phyloP scores from a whole-genome alignment of 148 eudicot species.

The Camellia japonica region DNA sequence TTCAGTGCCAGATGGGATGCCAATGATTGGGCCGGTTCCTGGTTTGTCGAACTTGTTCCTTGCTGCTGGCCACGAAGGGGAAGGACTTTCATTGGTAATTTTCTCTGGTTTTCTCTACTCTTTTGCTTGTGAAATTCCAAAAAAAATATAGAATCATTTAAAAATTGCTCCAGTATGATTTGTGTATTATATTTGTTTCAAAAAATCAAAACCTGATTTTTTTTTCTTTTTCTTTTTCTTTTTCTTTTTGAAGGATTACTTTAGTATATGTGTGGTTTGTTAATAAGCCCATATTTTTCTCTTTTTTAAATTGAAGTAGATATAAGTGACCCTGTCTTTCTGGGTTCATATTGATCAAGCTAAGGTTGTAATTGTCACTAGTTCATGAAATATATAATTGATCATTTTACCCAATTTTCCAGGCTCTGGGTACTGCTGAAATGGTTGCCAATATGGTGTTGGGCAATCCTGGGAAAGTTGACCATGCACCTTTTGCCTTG shows the following conservation, averaged over 20 bases:
- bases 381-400: not conserved
- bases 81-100: slow-evolving; percentile 80
- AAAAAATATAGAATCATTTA: too few species aligned
- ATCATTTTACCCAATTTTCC: slow-evolving; percentile 7
- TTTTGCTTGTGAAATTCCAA: not conserved
- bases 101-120: not conserved
- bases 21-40: slow-evolving; percentile 80
- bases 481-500: slow-evolving; percentile 54
- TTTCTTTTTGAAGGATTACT: not conserved
- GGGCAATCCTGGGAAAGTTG: slow-evolving; percentile 58
- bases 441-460: slow-evolving; percentile 76
- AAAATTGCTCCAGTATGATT: too few species aligned
- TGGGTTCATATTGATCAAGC: not conserved
- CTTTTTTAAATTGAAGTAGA: not conserved
- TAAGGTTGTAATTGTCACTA: not conserved
- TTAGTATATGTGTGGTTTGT: not conserved
- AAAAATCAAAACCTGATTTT: not conserved
- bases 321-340: not conserved
- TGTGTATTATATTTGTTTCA: too few species aligned
- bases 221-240: not conserved
- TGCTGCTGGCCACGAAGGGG: slow-evolving; percentile 97
- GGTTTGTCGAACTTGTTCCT: slow-evolving; percentile 58
- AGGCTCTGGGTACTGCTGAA: slow-evolving; percentile 95
- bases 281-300: not conserved
- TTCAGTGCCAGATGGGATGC: slow-evolving; percentile 93